phyloP scores from a whole-genome alignment of 2,329 filamentous ascomycete genomes.

The Aspergillus tanneri region DNA sequence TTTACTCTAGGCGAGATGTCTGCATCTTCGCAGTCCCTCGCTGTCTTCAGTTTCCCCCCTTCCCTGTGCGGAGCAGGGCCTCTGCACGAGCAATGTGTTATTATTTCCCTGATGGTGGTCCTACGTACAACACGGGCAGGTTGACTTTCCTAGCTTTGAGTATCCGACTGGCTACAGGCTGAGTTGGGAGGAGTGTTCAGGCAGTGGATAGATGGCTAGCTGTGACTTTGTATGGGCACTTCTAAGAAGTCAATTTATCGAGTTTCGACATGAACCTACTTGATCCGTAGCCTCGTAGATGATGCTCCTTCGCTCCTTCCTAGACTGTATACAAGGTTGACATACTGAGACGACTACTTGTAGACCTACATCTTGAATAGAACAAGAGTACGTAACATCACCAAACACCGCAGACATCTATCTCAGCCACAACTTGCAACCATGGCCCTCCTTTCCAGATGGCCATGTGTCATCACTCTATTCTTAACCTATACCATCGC shows the following conservation, averaged over 20 bases:
- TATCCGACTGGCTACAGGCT: conserved; percentile 2
- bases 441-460: background rate
- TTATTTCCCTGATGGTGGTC: background rate
- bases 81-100: background rate
- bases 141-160: background rate
- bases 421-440: background rate
- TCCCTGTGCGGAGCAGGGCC: background rate
- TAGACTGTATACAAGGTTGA: background rate
- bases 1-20: background rate
- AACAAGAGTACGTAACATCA: background rate
- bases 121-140: background rate
- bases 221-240: background rate
- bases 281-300: no score
- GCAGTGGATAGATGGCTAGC: conserved; percentile 4
- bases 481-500: conserved; percentile 1
- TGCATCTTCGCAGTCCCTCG: background rate
- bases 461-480: background rate
- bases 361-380: background rate
- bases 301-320: background rate
- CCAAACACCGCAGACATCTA: background rate
- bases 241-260: background rate
- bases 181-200: conserved; percentile 6
- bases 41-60: background rate
- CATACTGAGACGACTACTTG: no score
- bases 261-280: background rate